Base-by-base conservation (phyloP, 1,284 basidiomycete genomes). In the Trichosporon sp. region DNA sequence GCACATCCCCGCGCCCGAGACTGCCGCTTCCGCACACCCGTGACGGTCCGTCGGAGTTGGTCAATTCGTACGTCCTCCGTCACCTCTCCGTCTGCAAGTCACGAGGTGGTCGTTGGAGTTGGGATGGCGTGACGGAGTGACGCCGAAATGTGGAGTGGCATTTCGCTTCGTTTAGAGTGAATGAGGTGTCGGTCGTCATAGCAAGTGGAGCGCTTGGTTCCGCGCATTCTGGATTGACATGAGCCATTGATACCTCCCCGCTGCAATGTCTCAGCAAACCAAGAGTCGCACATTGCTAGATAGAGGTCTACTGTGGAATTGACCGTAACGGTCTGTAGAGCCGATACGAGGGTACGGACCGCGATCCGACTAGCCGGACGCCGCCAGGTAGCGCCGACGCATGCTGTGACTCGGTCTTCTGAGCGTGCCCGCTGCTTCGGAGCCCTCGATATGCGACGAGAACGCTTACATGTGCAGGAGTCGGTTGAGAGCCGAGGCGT, bases 111-210 rank as follows among this genome's bases (percentile, higher is more conserved):
- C 3, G 35, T 35, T 4, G 4, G 8, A 19, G 19, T 11, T 48
- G 46, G 48, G 48, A 54, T 4, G 3, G 48, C 48, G 48, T 54
- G 48, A 54, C 48, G 8, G 48, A n/a, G 48, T 54, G n/a, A 54
- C 48, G 19, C 4, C 48, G 48, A 54, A 21, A n/a, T n/a, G 19
- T 54, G 48, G 48, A 54, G 48, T 54, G 48, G 48, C 48, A 54
- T 54, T 54, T 11, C 10, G 5, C 48, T 4, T 54, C 4, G 6
- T 21, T 19, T 46, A 19, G 14, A 54, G 48, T 16, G 21, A 26
- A n/a, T 8, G 14, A 19, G 48, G 16, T 21, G 3, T 8, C 2
- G 19, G 19, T 7, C 48, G 48, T 21, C 48, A 54, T 54, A 2
- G 4, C 4, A 2, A 8, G 26, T 21, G 48, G 48, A 54, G n/a